Base-by-base conservation (phyloP, 306 rosid genomes). In the Castanea sativa region DNA sequence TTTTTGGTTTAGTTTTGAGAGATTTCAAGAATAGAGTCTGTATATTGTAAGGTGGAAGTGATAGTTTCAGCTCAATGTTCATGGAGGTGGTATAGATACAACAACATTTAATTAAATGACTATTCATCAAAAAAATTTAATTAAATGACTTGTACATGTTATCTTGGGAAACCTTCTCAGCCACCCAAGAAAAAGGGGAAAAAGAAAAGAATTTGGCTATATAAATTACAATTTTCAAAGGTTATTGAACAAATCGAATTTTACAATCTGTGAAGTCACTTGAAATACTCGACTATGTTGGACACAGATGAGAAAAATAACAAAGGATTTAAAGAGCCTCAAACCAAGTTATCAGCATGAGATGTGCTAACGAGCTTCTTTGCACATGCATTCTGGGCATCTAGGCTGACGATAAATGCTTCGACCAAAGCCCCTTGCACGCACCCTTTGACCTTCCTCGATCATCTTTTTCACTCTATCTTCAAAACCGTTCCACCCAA, bases 341-440 rank as follows among this genome's bases (percentile, higher is more conserved):
- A 55, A n/a, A 69, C 30, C 32, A 41, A 41, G 64, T 30, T 8
- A 56, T 69, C 52, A 41, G n/a, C 21, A 55, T 55, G 30, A 5
- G 35, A 35, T 2, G 29, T 68, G 55, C 70, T 84, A 83, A 23
- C 68, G 85, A 27, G 81, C 82, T 89, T 82, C 83, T 89, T 82
- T 90, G 82, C 99, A 91, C 99, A 95, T 95, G 84, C 99, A 95
- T 51, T 90, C 89, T 4, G 81, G 86, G 79, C 93, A 85, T 79
- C 91, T 84, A 41, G 99, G 99, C 58, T 90, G 88, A 63, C 94
- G 83, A 81, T 95, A 95, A 81, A 95, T 87, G 91, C 99, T 95
- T 85, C 91, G 68, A 76, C 99, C 94, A 55, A 77, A 81, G 65
- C 89, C 84, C 77, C 97, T 91, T 20, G 76, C 75, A 63, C 73